These are phyloP conservation scores for Aspergillus intermedius DNA, from an alignment of 2,329 filamentous ascomycete species.

Conservation along the genomic window DNA sequence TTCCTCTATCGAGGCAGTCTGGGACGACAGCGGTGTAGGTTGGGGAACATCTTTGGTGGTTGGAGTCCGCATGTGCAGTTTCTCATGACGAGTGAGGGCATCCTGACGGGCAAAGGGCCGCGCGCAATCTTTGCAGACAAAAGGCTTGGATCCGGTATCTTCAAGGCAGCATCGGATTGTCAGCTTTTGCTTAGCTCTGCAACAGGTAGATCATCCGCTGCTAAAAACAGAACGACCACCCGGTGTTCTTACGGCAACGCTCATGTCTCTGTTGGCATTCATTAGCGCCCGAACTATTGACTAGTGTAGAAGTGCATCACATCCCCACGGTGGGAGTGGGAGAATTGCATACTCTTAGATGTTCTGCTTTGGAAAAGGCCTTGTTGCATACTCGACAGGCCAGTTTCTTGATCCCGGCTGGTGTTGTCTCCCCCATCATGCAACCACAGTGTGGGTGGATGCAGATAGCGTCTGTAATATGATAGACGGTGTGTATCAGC, in stretches of 20 bases:
- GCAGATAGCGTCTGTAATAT: no score
- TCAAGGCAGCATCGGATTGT: slow-evolving; percentile 8
- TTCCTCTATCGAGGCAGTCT: slow-evolving; percentile 13
- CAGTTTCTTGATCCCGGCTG: slow-evolving; percentile 21
- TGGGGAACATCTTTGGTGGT: slow-evolving; percentile 14
- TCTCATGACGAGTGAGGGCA: slow-evolving; percentile 41
- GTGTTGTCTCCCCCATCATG: slow-evolving; percentile 5
- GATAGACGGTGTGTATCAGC: no score
- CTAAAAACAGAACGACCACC: slow-evolving; percentile 1
- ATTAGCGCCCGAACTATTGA: slow-evolving; percentile 1
- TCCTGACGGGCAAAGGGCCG: slow-evolving; percentile 40
- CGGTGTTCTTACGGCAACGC: slow-evolving; percentile 32
- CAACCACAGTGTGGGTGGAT: slow-evolving; percentile 1
- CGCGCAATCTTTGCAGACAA: slow-evolving; percentile 35
- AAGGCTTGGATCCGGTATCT: slow-evolving; percentile 40
- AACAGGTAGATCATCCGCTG: neutral
- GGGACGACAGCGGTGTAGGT: slow-evolving; percentile 6
- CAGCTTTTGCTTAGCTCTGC: slow-evolving; percentile 9
- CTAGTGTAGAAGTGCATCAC: slow-evolving; percentile 2
- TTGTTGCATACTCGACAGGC: slow-evolving; percentile 37
- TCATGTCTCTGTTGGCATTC: slow-evolving; percentile 34
- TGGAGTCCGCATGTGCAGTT: slow-evolving; percentile 30
- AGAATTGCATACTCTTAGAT: slow-evolving; percentile 28
- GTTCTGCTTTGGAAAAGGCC: slow-evolving; percentile 37
- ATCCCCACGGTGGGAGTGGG: slow-evolving; percentile 11